phyloP scores from a whole-genome alignment of 169 alveolate species.

The Eimeria maxima region DNA sequence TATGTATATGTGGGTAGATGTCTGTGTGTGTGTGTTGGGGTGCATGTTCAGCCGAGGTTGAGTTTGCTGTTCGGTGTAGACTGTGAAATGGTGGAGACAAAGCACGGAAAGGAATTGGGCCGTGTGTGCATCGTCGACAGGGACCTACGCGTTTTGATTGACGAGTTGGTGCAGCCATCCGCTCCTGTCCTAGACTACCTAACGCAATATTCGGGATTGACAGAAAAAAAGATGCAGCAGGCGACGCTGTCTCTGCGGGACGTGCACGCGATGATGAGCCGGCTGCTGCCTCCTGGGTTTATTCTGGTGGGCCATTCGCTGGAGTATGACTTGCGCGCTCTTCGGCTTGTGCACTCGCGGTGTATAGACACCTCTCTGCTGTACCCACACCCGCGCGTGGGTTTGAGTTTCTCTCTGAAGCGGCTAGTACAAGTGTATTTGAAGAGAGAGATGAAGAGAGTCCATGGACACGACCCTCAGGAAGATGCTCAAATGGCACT shows the following conservation, averaged over 20 bases:
- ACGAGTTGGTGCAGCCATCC: slow-evolving; percentile 81
- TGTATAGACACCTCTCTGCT: slow-evolving; percentile 84
- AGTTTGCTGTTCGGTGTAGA: slow-evolving; percentile 79
- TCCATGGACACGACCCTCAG: slow-evolving; percentile 80
- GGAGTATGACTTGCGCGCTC: slow-evolving; percentile 84
- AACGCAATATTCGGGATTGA: slow-evolving; percentile 84
- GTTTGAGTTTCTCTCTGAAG: slow-evolving; percentile 70
- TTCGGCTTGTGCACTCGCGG: slow-evolving; percentile 81
- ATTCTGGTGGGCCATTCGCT: slow-evolving; percentile 85
- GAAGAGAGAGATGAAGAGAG: slow-evolving; percentile 47
- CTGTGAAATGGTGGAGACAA: slow-evolving; percentile 87
- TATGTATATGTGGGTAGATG: not conserved
- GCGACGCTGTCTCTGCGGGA: slow-evolving; percentile 69
- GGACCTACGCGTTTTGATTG: slow-evolving; percentile 66
- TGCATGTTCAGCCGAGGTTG: not conserved
- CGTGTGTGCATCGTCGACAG: slow-evolving; percentile 83
- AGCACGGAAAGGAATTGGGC: slow-evolving; percentile 83
- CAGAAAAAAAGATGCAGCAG: slow-evolving; percentile 58
- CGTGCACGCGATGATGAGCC: slow-evolving; percentile 56
- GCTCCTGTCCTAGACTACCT: slow-evolving; percentile 81
- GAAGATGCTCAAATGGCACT: slow-evolving; percentile 85
- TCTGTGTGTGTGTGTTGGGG: not conserved
- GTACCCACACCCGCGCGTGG: slow-evolving; percentile 82
- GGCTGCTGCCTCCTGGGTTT: slow-evolving; percentile 60
- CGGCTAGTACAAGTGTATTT: slow-evolving; percentile 74